Base-by-base conservation (phyloP, 352 stramenopile genomes). In the Pythium diclinum region DNA sequence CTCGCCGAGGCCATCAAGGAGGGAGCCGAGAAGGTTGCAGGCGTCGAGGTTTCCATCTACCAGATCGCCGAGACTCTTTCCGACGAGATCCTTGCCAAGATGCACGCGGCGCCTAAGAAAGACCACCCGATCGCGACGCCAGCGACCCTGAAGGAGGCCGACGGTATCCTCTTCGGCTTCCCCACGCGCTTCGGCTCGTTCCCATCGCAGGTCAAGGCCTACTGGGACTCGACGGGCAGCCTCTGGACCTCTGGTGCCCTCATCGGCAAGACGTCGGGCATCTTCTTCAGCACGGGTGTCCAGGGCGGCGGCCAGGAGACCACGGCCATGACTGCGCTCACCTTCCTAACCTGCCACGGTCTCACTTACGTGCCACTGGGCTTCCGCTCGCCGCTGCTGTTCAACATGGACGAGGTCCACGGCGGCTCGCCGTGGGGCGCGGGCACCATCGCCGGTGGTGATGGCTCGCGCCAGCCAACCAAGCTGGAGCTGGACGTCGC, bases 331-430 rank as follows among this genome's bases (percentile, higher is more conserved):
- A 94, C 88, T 5, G 60, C 78, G 3, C 11, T 97, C n/a, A 89
- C 89, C 0, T 96, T 97, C 76, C 76, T 97, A 21, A 69, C 85
- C 0, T 88, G 97, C 77, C 89, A 97, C 32, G 92, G 92, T 46
- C 88, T 97, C 83, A 83, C 91, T 17, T 98, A 88, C 64, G 87
- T 98, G 58, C 91, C 92, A 34, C 68, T 96, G n/a, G 92, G 90
- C 65, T 88, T 86, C 70, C 80, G 80, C 60, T 78, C 64, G 13
- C 74, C 72, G 14, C 59, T 81, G 19, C 67, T 92, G 54, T 91
- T 86, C 68, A 91, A 87, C 75, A 76, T 92, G 56, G 77, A 91
- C 14, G 87, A 90, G 70, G 68, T 92, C 40, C 87, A 95, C 69
- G 87, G 87, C 48, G 86, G 79, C 54, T 81, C 63, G 32, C 74